Evolutionary conservation across 2,329 filamentous ascomycete genomes (phyloP).

Genomic region (Claviceps quebecensis): DNA sequence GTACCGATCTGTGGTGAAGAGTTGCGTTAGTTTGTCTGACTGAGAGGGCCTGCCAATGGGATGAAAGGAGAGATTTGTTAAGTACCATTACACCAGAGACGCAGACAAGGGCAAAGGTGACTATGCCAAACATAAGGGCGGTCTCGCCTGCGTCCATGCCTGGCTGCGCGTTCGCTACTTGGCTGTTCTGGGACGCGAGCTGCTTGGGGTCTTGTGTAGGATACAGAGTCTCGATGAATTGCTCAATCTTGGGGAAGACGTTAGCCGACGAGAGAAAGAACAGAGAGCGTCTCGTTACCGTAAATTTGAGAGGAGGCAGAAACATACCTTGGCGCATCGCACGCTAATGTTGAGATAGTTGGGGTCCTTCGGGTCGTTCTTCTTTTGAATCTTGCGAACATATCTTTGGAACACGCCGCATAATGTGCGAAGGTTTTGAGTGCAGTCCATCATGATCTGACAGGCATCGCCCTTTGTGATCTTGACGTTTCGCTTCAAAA

Average conservation of each 20-base stretch:
- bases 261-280: not conserved
- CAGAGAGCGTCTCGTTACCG: no score
- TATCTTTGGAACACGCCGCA: conserved; percentile 74
- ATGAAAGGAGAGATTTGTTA: not conserved
- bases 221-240: conserved; percentile 90
- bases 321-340: conserved; percentile 63
- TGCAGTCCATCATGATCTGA: conserved; percentile 79
- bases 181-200: conserved; percentile 27
- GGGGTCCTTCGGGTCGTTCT: conserved; percentile 87
- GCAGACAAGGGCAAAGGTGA: conserved; percentile 53
- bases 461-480: conserved; percentile 94
- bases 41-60: not conserved
- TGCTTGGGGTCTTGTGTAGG: conserved; percentile 64
- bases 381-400: conserved; percentile 69
- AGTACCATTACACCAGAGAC: conserved; percentile 70
- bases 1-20: conserved; percentile 45
- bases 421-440: conserved; percentile 71
- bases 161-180: conserved; percentile 25
- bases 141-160: conserved; percentile 43
- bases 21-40: not conserved
- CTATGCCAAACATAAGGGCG: conserved; percentile 50
- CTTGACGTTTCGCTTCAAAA: conserved; percentile 84
- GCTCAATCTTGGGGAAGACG: conserved; percentile 52
- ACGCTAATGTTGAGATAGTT: conserved; percentile 87
- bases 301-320: not conserved